These are phyloP conservation scores for Solanum medicagineum DNA, from an alignment of 257 asterid species.

Conservation along the genomic window DNA sequence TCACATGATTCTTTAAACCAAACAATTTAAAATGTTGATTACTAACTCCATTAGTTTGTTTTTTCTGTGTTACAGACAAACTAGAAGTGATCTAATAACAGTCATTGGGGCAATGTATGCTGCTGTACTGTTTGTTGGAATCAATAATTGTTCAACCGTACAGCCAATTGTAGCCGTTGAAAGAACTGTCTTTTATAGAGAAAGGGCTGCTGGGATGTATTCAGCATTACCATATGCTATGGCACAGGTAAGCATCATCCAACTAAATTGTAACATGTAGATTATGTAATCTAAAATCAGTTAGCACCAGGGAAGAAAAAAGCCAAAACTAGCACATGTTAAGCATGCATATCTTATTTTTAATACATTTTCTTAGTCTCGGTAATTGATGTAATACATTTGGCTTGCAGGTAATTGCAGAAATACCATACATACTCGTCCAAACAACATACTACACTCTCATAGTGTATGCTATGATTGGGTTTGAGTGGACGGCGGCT, in stretches of 20 bases:
- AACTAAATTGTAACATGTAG: background rate
- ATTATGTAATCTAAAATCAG: background rate
- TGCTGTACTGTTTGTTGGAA: constrained; percentile 36
- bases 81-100: constrained; percentile 25
- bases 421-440: constrained; percentile 37
- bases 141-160: constrained; percentile 34
- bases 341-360: background rate
- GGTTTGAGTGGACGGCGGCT: constrained; percentile 35
- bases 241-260: constrained; percentile 31
- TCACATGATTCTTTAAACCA: background rate
- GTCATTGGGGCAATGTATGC: constrained; percentile 52
- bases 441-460: constrained; percentile 38
- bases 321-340: background rate
- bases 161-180: constrained; percentile 38
- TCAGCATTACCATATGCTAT: constrained; percentile 53
- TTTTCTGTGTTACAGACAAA: constrained; percentile 10
- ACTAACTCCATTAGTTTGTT: background rate
- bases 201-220: constrained; percentile 53
- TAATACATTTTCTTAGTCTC: background rate
- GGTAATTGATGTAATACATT: background rate
- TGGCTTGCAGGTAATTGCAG: constrained; percentile 27
- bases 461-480: constrained; percentile 39
- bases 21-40: background rate
- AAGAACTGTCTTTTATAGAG: constrained; percentile 45
- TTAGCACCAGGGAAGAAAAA: background rate